Evolutionary conservation across 2,329 filamentous ascomycete species (phyloP), one percentile per base, ranked within the genome.

Genomic region (Talaromyces sp.): DNA sequence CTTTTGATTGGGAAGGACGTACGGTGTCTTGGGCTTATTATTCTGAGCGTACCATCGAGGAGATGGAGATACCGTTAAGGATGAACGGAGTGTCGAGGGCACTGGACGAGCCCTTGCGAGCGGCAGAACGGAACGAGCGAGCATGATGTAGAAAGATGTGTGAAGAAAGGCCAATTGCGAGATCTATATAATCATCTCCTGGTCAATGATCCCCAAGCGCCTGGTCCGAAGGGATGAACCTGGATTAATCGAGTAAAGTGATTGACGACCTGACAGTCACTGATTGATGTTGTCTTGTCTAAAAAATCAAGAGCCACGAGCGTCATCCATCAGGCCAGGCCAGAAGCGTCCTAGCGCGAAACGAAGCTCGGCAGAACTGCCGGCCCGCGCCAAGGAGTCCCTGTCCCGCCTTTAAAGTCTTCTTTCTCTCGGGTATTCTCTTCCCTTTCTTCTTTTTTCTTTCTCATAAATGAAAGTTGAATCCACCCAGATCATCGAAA

Each of bases 381-480:
- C 72, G 71, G 64, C 40, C 57, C 63, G 67, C 63, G 73, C 66
- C 62, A 63, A 54, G 50, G 28, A 48, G 23, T 5, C 35, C 5
- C 1, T 11, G 21, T 54, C 64, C 63, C 62, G 67, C 62, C 35
- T 60, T 67, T 67, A 61, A 61, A 33, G 33, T 21, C n/a, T 2
- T 40, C 44, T 11, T 25, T 11, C 44, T 25, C 9, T 31, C 28
- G 6, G 8, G 21, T 62, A 42, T 60, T 21, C 65, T 62, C 65
- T 60, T 59, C 66, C 66, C 66, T 66, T 69, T 72, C 69, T 72
- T 75, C 72, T 74, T 75, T 75, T 74, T 75, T 75, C 74, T 75
- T 75, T 70, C 72, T 72, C 70, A 76, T 67, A 74, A 72, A 69
- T 74, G 77, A 84, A 86, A 85, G 82, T 85, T 85, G 77, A 80